phyloP scores from a whole-genome alignment of 352 stramenopile genomes.

The Phytopythium cucurbitacearum region DNA sequence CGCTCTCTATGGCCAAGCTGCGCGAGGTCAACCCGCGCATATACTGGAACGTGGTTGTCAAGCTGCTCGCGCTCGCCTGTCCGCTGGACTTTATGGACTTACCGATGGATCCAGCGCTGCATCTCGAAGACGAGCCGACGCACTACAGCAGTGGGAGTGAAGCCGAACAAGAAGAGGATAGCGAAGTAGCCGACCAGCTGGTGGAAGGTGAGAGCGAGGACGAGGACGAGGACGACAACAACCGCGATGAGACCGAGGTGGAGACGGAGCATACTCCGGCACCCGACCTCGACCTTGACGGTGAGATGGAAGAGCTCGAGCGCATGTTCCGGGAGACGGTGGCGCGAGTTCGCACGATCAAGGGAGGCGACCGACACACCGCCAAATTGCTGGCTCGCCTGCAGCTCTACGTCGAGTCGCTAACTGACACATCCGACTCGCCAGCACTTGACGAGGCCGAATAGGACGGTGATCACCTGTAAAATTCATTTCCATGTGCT shows the following conservation, averaged over 20 bases:
- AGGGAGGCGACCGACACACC: not conserved
- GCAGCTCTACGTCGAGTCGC: not conserved
- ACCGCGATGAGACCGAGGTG: not conserved
- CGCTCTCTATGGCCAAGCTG: constrained; percentile 32
- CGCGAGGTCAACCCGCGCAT: constrained; percentile 30
- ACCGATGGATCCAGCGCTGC: constrained; percentile 15
- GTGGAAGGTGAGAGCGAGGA: not conserved
- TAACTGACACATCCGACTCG: too few relatives aligned
- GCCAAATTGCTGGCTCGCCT: not conserved
- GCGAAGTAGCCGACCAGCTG: not conserved
- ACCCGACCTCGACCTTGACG: not conserved
- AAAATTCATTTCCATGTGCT: too few relatives aligned
- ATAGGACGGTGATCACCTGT: too few relatives aligned
- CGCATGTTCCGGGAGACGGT: not conserved
- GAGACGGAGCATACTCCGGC: not conserved
- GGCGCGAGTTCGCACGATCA: not conserved
- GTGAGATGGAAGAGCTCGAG: not conserved
- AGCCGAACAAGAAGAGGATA: not conserved
- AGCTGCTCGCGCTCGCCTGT: constrained; percentile 36
- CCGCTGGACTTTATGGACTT: constrained; percentile 43
- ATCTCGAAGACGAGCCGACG: not conserved
- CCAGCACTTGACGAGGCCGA: too few relatives aligned
- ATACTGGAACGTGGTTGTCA: constrained; percentile 62
- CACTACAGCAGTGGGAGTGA: not conserved
- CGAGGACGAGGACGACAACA: not conserved